Evolutionary conservation across 257 asterid species (phyloP).

Genomic region (Rubia yunnanensis): DNA sequence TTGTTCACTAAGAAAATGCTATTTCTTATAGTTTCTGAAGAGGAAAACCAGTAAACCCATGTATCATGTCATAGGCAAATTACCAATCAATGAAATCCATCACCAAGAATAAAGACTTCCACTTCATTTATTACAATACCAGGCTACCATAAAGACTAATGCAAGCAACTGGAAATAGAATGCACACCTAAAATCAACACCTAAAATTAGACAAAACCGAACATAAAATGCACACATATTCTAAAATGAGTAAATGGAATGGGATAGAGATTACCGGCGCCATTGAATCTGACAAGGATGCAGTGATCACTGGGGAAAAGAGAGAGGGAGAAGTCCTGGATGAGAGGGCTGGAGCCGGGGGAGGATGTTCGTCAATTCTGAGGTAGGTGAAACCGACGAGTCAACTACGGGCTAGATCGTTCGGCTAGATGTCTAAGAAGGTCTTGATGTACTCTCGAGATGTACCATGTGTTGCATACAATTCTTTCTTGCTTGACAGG

Average conservation of each 20-base stretch:
- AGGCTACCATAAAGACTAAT: background rate
- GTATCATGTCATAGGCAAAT: background rate
- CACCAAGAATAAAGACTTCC: background rate
- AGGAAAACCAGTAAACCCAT: background rate
- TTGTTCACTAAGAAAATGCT: background rate
- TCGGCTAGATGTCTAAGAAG: no score
- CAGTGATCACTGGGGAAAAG: conserved; percentile 75
- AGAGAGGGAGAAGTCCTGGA: conserved; percentile 61
- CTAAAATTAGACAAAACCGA: background rate
- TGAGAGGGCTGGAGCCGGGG: conserved; percentile 83
- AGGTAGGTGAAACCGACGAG: conserved; percentile 99
- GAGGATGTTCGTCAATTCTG: conserved; percentile 96
- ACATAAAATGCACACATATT: background rate
- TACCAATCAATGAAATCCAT: background rate
- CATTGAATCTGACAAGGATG: conserved; percentile 96
- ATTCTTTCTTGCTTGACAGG: no score
- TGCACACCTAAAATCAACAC: background rate
- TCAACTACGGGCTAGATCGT: no score
- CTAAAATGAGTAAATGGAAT: background rate
- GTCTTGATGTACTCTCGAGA: no score
- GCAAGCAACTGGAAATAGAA: no score
- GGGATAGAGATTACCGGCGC: conserved; percentile 55
- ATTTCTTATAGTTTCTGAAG: background rate
- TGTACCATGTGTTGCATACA: no score
- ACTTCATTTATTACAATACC: background rate